Percentiles rank a stretch among this genome's conserved stretches.
Conservation (phyloP, 768 basidiomycete genomes). For the Polyporus arcularius region DNA sequence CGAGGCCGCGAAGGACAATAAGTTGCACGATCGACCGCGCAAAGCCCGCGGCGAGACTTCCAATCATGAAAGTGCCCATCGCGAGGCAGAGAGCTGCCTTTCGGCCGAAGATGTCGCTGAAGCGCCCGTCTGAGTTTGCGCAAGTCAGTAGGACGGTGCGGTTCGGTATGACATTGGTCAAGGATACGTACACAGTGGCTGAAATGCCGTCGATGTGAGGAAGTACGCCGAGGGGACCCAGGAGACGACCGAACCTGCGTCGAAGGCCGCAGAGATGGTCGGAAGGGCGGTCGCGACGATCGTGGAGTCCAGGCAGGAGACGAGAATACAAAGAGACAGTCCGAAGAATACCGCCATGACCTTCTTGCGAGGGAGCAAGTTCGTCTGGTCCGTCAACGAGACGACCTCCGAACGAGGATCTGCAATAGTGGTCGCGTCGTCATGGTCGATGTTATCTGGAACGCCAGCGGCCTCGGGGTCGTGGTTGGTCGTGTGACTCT, state of each 20-base stretch:
- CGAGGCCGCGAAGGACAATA: conserved; percentile 68
- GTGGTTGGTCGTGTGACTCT: not conserved
- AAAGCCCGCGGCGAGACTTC: conserved; percentile 67
- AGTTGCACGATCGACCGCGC: conserved; percentile 64
- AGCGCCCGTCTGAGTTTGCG: conserved; percentile 45
- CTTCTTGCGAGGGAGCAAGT: conserved; percentile 63
- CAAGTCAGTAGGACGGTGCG: not conserved
- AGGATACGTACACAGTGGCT: conserved; percentile 40
- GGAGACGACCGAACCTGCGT: conserved; percentile 60
- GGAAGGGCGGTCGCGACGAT: conserved; percentile 77
- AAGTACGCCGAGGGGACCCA: conserved; percentile 79
- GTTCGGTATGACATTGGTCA: conserved; percentile 27
- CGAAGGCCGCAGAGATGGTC: conserved; percentile 64
- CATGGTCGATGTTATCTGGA: not conserved
- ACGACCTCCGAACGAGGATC: conserved; percentile 11
- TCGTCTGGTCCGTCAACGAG: conserved; percentile 70
- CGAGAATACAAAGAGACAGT: conserved; percentile 59
- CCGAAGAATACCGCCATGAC: conserved; percentile 63
- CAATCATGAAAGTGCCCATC: conserved; percentile 65
- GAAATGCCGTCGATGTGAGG: conserved; percentile 65
- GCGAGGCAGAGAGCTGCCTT: conserved; percentile 59
- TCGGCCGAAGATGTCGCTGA: conserved; percentile 69
- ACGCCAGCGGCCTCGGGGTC: not conserved
- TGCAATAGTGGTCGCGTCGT: conserved; percentile 6
- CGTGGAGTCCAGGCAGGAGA: conserved; percentile 68